phyloP scores from a whole-genome alignment of 2,329 filamentous ascomycete species.

The Pyrenochaeta sp. region DNA sequence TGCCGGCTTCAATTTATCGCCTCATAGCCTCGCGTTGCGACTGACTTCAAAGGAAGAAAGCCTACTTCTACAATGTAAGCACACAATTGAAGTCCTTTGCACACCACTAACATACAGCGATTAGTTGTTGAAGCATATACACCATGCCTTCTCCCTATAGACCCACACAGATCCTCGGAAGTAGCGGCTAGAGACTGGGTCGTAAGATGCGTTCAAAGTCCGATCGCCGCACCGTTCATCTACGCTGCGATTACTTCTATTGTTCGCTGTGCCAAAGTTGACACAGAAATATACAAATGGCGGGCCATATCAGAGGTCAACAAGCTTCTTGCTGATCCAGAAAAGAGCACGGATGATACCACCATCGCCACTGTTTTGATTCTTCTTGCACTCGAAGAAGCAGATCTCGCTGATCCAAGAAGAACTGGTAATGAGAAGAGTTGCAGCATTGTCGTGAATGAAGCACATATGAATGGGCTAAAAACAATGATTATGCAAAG shows the following conservation, averaged over 20 bases:
- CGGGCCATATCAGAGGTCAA: conserved; percentile 39
- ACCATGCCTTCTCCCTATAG: conserved; percentile 36
- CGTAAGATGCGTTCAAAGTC: conserved; percentile 27
- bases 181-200: conserved; percentile 34
- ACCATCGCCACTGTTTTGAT: conserved; percentile 45
- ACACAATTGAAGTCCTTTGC: not conserved
- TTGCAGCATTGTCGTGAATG: conserved; percentile 28
- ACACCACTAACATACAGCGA: conserved; percentile 4
- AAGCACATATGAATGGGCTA: conserved; percentile 40
- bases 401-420: conserved; percentile 28
- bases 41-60: conserved; percentile 23
- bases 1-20: conserved; percentile 28
- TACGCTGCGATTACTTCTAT: conserved; percentile 37
- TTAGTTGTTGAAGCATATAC: conserved; percentile 32
- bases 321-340: conserved; percentile 29
- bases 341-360: conserved; percentile 32
- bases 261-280: conserved; percentile 21
- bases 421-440: conserved; percentile 19
- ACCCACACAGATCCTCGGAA: conserved; percentile 28
- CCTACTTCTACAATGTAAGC: conserved; percentile 40
- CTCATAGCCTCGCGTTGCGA: conserved; percentile 33
- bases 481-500: conserved; percentile 43
- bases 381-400: conserved; percentile 42
- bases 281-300: conserved; percentile 37
- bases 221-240: conserved; percentile 37